Conservation (phyloP, 2,329 filamentous ascomycete species). For the Exophiala mesophila region DNA sequence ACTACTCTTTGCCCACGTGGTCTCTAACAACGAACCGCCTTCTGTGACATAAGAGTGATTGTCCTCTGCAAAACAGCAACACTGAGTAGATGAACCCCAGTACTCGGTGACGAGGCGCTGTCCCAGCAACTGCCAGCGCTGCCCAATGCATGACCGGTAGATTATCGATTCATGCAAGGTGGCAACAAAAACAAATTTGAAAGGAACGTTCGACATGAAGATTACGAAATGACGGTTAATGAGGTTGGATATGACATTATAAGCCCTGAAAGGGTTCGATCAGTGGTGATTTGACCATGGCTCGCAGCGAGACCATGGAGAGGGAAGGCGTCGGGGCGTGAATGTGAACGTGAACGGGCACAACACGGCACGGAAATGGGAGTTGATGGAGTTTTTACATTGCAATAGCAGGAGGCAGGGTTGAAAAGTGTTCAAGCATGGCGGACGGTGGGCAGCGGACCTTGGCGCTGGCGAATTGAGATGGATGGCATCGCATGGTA, state of each 20-base stretch:
- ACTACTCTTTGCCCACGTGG: conserved; percentile 23
- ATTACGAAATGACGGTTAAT: conserved; percentile 2
- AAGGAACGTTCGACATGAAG: background rate
- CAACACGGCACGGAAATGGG: no score
- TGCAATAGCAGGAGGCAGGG: no score
- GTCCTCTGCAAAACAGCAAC: no score
- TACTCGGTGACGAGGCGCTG: background rate
- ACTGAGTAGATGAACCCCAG: background rate
- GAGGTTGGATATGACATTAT: conserved; percentile 1
- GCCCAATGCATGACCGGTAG: background rate
- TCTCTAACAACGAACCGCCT: conserved; percentile 1
- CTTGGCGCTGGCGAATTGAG: no score
- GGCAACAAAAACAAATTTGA: background rate
- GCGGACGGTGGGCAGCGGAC: no score
- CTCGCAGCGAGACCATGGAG: no score
- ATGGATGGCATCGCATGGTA: no score
- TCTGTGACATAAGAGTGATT: background rate
- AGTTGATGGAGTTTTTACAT: no score
- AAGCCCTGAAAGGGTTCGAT: background rate
- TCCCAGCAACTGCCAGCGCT: background rate
- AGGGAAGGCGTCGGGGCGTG: no score
- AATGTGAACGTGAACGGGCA: no score
- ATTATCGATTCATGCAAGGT: background rate
- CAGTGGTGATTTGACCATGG: background rate
- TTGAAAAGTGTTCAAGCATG: no score